phyloP scores from a whole-genome alignment of 768 basidiomycete genomes.

The Coprinellus aureogranulatus region DNA sequence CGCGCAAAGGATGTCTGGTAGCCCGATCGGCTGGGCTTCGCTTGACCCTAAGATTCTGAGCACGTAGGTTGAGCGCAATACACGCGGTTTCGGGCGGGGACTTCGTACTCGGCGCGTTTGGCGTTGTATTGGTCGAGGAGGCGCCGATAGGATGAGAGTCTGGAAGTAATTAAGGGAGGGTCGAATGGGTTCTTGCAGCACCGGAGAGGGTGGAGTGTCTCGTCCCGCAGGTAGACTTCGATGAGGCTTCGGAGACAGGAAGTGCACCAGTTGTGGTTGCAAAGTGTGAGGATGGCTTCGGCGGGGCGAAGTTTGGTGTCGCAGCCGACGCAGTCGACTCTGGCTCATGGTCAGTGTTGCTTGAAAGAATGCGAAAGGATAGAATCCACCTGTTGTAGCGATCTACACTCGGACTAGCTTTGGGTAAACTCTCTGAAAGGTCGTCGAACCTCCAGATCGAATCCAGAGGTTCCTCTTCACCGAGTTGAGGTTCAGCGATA shows the following conservation, averaged over 20 bases:
- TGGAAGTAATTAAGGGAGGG: background rate
- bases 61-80: conserved; percentile 18
- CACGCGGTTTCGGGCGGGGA: conserved; percentile 14
- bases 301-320: conserved; percentile 8
- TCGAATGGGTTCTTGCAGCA: conserved; percentile 19
- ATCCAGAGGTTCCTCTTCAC: background rate
- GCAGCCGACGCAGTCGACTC: conserved; percentile 17
- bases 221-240: conserved; percentile 16
- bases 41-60: conserved; percentile 15
- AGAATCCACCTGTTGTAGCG: conserved; percentile 2
- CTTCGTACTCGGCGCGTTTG: conserved; percentile 16
- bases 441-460: conserved; percentile 1
- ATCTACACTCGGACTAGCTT: conserved; percentile 6
- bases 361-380: background rate
- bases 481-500: background rate
- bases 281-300: conserved; percentile 9
- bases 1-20: conserved; percentile 2
- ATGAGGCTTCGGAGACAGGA: conserved; percentile 16
- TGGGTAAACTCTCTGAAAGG: background rate
- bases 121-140: conserved; percentile 9
- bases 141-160: conserved; percentile 4
- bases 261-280: conserved; percentile 18
- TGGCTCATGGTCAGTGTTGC: background rate
- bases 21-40: background rate
- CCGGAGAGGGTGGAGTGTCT: conserved; percentile 19